These are phyloP conservation scores for Mimosa bimucronata DNA, from an alignment of 306 rosid species.

Conservation along the genomic window DNA sequence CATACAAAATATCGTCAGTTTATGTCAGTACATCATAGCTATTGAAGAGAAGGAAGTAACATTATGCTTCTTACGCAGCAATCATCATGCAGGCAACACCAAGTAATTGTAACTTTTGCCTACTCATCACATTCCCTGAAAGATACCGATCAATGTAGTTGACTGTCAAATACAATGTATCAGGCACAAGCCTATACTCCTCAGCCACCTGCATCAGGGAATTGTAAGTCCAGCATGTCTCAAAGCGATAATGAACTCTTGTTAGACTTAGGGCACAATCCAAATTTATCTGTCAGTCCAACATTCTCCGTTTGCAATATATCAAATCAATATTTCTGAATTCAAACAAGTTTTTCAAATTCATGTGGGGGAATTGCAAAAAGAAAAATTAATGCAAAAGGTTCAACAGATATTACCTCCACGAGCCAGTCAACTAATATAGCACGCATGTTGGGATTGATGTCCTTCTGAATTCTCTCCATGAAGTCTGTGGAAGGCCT, in stretches of 20 bases:
- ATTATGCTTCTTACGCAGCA: constrained; percentile 67
- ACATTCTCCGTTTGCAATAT: neutral
- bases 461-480: constrained; percentile 79
- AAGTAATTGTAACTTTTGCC: constrained; percentile 74
- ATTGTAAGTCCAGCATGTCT: constrained; percentile 5
- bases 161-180: constrained; percentile 76
- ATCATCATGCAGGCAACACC: constrained; percentile 95
- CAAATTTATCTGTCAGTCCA: neutral
- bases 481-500: constrained; percentile 79
- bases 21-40: neutral
- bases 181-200: constrained; percentile 85
- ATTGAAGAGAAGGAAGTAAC: neutral
- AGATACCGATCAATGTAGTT: constrained; percentile 86
- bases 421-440: constrained; percentile 85
- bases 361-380: neutral
- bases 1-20: neutral
- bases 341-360: neutral
- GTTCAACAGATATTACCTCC: constrained; percentile 56
- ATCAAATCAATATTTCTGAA: neutral
- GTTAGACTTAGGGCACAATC: neutral
- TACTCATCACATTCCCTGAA: constrained; percentile 67
- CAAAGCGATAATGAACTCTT: neutral
- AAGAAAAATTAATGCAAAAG: neutral
- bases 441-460: constrained; percentile 82
- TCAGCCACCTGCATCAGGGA: constrained; percentile 69